phyloP scores from a whole-genome alignment of 179 eudicot genomes.

The Beta macrorhiza region DNA sequence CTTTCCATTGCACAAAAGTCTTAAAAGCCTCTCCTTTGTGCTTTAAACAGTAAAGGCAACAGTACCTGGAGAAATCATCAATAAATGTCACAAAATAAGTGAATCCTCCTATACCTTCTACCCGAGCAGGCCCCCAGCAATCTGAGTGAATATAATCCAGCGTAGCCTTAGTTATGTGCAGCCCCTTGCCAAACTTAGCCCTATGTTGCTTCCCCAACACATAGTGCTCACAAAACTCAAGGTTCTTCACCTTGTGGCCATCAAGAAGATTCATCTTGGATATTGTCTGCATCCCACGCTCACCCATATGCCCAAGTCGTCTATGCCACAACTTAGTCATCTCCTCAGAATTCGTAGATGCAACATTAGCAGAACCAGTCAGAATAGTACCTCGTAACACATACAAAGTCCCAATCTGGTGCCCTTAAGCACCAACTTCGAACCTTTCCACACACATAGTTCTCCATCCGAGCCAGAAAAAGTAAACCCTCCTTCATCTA shows the following conservation, averaged over 20 bases:
- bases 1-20: too few species aligned
- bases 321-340: constrained; percentile 12
- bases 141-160: constrained; percentile 28
- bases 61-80: constrained; percentile 18
- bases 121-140: constrained; percentile 15
- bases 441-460: neutral
- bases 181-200: neutral
- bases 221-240: constrained; percentile 23
- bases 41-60: neutral
- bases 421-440: neutral
- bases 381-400: neutral
- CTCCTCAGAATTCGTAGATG: neutral
- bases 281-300: neutral
- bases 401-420: neutral
- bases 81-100: constrained; percentile 16
- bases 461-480: too few species aligned
- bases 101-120: constrained; percentile 4
- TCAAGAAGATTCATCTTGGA: neutral
- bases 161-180: constrained; percentile 9
- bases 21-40: too few species aligned
- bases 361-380: neutral
- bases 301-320: neutral
- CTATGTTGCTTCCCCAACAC: constrained; percentile 22
- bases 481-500: too few species aligned
- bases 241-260: neutral